Evolutionary conservation across 176 grass and related monocot species (phyloP), one percentile per base, ranked within the genome.

Genomic region (Calamus simplicifolius): DNA sequence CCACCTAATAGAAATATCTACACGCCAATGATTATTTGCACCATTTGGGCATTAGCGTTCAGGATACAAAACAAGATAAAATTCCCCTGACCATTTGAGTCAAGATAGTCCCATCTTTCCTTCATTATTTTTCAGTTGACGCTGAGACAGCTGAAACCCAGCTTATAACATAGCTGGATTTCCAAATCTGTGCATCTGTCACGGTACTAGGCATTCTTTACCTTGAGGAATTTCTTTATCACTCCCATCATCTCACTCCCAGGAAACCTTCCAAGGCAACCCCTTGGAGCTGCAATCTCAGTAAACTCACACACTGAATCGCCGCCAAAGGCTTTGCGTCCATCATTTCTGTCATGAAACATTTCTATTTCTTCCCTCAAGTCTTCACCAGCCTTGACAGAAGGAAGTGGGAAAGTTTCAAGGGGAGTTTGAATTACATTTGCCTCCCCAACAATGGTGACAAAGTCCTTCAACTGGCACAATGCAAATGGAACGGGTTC

Each of bases 171-270:
- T 10, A 43, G 2, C 35, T 13, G 35, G 10, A 43, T 43, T 43
- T 43, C 8, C 35, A 43, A 43, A 43, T 43, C 10, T 43, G 8
- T 43, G 35, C 35, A 3, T 35, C 31, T 43, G 35, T 43, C 19
- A 13, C 12, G 15, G 1, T 4, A 56, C 63, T 67, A 92, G 28
- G 82, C 87, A 5, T 88, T 92, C 84, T 92, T 97, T 53, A 72
- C 63, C 68, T 88, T 92, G 52, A 97, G 73, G 52, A 80, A 88
- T 75, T 92, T 88, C 54, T 88, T 97, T 68, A 97, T 97, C 51
- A 97, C 72, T 30, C 84, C 75, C 87, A 97, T 92, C 93, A 88
- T 97, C 75, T 97, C 93, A 27, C 84, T 88, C 78, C 93, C 93
- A 25, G 81, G 93, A 27, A 97, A 97, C 52, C 87, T 83, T 51